Evolutionary conservation across 371 early-diverging fungal species (phyloP), one percentile per base, ranked within the genome.

Genomic region (Apophysomyces trapeziformis): DNA sequence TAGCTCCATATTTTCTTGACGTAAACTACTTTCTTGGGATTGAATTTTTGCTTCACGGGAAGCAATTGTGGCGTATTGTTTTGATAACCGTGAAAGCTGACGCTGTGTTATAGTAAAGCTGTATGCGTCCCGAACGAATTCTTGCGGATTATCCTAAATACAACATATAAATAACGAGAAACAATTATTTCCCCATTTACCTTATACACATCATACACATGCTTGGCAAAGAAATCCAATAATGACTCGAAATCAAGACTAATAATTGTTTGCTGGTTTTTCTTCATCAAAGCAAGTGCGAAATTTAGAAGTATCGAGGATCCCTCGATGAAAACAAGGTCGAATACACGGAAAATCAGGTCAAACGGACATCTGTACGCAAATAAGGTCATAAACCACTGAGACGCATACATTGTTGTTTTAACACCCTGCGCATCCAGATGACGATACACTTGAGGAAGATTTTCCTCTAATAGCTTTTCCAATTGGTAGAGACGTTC

Each of bases 361-460:
- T 89, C 83, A 41, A 97, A 78, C 5, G 98, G 97, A 72, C 96
- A 95, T 46, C 93, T 90, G 82, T 96, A 97, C 4, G 97, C 96
- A 77, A 97, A 98, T 57, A 96, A 69, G 0, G 99, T 97, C 95
- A 98, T 91, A 73, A 97, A 96, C 97, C 96, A 94, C 66, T 93
- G 94, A 8, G 93, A 91, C 7, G 92, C 96, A 75, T 95, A 98
- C 96, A 97, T 96, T 61, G 90, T 92, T 6, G 94, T 84, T 38
- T 82, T 76, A 21, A 98, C 85, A 35, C 94, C 95, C 66, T 95
- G 91, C 62, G 76, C 73, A 13, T 85, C 72, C 38, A 98, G 76
- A 70, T 97, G 97, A 11, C 84, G 80, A 60, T 79, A 67, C 14
- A 97, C 74, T 39, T 86, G 78, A 5, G 99, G 99, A 58, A 97